These are phyloP conservation scores for Pestalotiopsis fici DNA, from an alignment of 2,329 filamentous ascomycete species.

Conservation along the genomic window DNA sequence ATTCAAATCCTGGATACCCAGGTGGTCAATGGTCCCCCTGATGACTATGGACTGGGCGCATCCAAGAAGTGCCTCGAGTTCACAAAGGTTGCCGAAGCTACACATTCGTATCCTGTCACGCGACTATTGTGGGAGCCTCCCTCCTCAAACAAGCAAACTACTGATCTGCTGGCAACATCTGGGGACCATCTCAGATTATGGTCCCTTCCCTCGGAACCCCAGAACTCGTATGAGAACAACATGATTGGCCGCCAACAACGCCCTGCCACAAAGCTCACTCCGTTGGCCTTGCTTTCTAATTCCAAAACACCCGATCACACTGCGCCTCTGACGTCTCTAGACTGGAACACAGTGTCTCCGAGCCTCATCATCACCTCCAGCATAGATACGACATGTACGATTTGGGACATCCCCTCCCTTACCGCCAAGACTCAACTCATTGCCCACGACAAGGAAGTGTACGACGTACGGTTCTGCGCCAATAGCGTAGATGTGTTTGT, in stretches of 20 bases:
- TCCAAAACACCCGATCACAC: slow-evolving; percentile 99
- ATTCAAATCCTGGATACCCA: slow-evolving; percentile 97
- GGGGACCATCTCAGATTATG: slow-evolving; percentile 92
- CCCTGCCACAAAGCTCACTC: slow-evolving; percentile 78
- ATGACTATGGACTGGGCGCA: slow-evolving; percentile 68
- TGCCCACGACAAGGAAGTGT: slow-evolving; percentile 98
- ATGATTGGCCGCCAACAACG: slow-evolving; percentile 60
- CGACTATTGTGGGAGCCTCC: slow-evolving; percentile 95
- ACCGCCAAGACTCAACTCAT: slow-evolving; percentile 98
- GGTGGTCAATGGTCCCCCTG: slow-evolving; percentile 68
- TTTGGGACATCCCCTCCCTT: slow-evolving; percentile 97
- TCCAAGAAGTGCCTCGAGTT: slow-evolving; percentile 84
- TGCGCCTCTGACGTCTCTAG: slow-evolving; percentile 90
- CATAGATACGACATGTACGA: slow-evolving; percentile 98
- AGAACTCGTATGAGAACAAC: slow-evolving; percentile 64
- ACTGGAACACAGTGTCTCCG: slow-evolving; percentile 97
- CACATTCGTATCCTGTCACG: slow-evolving; percentile 96
- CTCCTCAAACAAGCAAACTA: slow-evolving; percentile 91
- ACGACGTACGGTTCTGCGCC: slow-evolving; percentile 96
- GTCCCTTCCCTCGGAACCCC: slow-evolving; percentile 77
- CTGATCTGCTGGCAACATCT: slow-evolving; percentile 90
- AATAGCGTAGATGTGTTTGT: slow-evolving; percentile 99
- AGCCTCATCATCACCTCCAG: slow-evolving; percentile 98
- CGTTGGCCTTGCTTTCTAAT: slow-evolving; percentile 90
- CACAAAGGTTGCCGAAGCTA: slow-evolving; percentile 91